Conservation (phyloP, 2,329 filamentous ascomycete genomes). For the Seiridium cupressi region DNA sequence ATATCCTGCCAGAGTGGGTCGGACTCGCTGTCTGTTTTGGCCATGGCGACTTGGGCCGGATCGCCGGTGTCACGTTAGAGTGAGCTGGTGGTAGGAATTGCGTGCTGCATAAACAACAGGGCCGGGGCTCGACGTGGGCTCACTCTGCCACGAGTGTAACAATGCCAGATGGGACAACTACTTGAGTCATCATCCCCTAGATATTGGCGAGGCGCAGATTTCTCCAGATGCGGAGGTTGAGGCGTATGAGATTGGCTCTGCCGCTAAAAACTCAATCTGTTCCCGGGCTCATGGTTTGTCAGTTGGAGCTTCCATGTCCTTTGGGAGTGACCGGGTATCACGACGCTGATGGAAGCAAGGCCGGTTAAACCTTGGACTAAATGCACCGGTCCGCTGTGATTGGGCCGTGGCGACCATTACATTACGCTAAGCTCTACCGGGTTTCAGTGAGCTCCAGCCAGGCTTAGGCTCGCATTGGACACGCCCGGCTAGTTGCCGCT, state of each 20-base stretch:
- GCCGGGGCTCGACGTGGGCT: background rate
- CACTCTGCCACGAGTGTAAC: slow-evolving; percentile 14
- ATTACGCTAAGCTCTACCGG: too few relatives aligned
- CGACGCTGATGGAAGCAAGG: background rate
- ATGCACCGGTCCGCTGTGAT: background rate
- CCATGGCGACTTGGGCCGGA: slow-evolving; percentile 27
- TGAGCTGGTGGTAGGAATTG: slow-evolving; percentile 15
- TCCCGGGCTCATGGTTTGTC: background rate
- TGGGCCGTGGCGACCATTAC: background rate
- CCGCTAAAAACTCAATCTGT: background rate
- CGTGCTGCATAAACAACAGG: slow-evolving; percentile 7
- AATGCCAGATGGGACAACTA: slow-evolving; percentile 6
- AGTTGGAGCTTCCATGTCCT: background rate
- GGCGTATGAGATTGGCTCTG: background rate
- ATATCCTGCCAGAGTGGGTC: slow-evolving; percentile 73
- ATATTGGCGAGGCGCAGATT: slow-evolving; percentile 7
- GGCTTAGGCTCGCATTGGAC: too few relatives aligned
- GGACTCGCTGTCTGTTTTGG: slow-evolving; percentile 42
- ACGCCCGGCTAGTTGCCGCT: background rate
- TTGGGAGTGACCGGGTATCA: background rate
- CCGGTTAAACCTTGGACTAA: slow-evolving; percentile 3
- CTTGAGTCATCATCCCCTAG: slow-evolving; percentile 6
- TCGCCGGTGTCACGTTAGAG: slow-evolving; percentile 24
- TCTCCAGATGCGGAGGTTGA: background rate
- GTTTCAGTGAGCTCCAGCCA: too few relatives aligned